These are phyloP conservation scores for Psilocybe azurescens DNA, from an alignment of 768 basidiomycete species.

Conservation along the genomic window DNA sequence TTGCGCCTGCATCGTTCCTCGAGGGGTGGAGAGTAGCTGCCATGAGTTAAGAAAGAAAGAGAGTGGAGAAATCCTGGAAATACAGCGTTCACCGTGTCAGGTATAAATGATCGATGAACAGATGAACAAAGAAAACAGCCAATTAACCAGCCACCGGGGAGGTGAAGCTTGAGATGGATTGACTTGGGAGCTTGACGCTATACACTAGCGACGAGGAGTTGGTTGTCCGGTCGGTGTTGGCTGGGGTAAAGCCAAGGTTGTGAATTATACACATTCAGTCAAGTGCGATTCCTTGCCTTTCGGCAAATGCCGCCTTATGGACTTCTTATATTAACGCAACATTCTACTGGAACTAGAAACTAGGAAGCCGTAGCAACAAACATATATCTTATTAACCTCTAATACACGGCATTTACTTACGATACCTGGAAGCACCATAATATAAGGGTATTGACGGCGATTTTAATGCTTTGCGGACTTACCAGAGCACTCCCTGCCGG, in stretches of 20 bases:
- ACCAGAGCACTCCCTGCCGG: conserved; percentile 90
- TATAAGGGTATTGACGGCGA: conserved; percentile 5
- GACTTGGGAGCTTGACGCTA: conserved; percentile 1
- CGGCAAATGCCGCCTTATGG: conserved; percentile 23
- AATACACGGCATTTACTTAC: conserved; percentile 45
- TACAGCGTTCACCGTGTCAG: not conserved
- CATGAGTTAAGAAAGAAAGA: conserved; percentile 40
- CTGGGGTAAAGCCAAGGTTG: conserved; percentile 14
- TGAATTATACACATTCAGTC: conserved; percentile 10
- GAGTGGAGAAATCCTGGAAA: conserved; percentile 3
- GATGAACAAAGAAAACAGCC: not conserved
- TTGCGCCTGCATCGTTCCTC: conserved; percentile 42
- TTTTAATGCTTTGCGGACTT: conserved; percentile 23
- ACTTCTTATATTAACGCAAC: conserved; percentile 5
- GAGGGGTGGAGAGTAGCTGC: conserved; percentile 55
- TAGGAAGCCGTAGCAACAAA: not conserved
- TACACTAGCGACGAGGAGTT: conserved; percentile 4
- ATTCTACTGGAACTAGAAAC: not conserved
- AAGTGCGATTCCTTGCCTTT: conserved; percentile 5
- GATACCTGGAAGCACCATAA: conserved; percentile 48
- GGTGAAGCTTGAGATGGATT: not conserved
- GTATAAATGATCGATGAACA: conserved; percentile 18
- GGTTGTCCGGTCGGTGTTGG: conserved; percentile 5
- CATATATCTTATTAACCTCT: not conserved
- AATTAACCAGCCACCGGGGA: not conserved